phyloP scores from a whole-genome alignment of 441 rosid species.

The Viola pubescens region DNA sequence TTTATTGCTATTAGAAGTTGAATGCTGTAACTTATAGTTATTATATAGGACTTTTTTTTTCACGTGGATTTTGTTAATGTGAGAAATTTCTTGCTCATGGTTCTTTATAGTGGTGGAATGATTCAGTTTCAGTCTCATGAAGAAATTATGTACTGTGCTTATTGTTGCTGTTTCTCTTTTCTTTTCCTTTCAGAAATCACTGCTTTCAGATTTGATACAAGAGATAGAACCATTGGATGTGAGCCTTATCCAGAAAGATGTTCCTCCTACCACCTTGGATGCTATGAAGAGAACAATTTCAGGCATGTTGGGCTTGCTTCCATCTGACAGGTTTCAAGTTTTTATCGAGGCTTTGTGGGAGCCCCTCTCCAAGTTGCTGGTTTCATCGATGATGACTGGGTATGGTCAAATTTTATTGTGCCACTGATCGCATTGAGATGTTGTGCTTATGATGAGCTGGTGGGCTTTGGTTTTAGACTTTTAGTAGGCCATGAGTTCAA shows the following conservation, averaged over 20 bases:
- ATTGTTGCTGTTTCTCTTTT: neutral
- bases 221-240: constrained; percentile 90
- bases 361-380: constrained; percentile 73
- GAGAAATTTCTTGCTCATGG: neutral
- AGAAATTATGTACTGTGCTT: neutral
- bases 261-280: constrained; percentile 70
- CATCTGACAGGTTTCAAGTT: constrained; percentile 84
- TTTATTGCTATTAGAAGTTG: too few relatives aligned
- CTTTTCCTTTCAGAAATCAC: constrained; percentile 42
- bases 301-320: constrained; percentile 93
- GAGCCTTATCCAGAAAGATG: constrained; percentile 80
- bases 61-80: too few relatives aligned
- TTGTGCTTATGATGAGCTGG: too few relatives aligned
- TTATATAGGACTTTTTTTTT: too few relatives aligned
- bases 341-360: constrained; percentile 85
- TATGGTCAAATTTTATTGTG: constrained; percentile 25
- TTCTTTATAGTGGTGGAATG: neutral
- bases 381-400: constrained; percentile 98
- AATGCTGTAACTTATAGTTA: too few relatives aligned
- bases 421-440: neutral
- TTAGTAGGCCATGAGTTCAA: too few relatives aligned
- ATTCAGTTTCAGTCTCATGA: neutral
- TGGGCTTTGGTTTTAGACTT: too few relatives aligned
- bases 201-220: constrained; percentile 56
- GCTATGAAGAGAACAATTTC: constrained; percentile 96